Evolutionary conservation across 148 eudicot genomes (phyloP), one percentile per base, ranked within the genome.

Genomic region (Vaccinium macrocarpon): DNA sequence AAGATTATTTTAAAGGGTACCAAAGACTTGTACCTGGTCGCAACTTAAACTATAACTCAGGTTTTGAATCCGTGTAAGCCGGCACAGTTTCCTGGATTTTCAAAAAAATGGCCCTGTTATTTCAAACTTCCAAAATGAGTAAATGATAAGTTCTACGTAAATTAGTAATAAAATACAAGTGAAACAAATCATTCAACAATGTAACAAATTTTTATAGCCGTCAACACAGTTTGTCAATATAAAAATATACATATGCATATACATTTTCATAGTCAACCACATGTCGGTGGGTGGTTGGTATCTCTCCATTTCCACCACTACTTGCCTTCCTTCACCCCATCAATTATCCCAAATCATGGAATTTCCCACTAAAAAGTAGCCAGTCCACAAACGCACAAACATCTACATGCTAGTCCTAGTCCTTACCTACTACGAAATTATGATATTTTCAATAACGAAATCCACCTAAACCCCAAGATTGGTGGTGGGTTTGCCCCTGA

Each of bases 281-380:
- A 59, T 56, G 62, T 64, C 48, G 76, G 70, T 51, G 16, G 84
- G 62, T 81, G 75, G 79, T 29, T 80, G 50, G 74, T 6, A 73
- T 59, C 29, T 9, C 78, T 32, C 42, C 23, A 25, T 18, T 72
- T 21, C 64, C 42, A 25, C 76, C 23, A 56, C 59, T n/a, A 62
- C 71, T 64, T 64, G 38, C 38, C 38, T 32, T 13, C 70, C 23
- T 27, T n/a, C 70, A 62, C 25, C 19, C 57, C 83, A 25, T 18
- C 73, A 84, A 84, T 57, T 79, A 71, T 81, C 80, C 15, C 62
- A 2, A 10, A 10, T 23, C 70, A 62, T 10, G 11, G 32, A 62
- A 9, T 23, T 16, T 57, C 18, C 62, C 62, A 57, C 62, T 57
- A 57, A 57, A 57, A 42, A 3, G 5, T 42, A 42, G 46, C 46